Evolutionary conservation across 257 asterid genomes (phyloP).

Genomic region (Solanum lycopersicoides): DNA sequence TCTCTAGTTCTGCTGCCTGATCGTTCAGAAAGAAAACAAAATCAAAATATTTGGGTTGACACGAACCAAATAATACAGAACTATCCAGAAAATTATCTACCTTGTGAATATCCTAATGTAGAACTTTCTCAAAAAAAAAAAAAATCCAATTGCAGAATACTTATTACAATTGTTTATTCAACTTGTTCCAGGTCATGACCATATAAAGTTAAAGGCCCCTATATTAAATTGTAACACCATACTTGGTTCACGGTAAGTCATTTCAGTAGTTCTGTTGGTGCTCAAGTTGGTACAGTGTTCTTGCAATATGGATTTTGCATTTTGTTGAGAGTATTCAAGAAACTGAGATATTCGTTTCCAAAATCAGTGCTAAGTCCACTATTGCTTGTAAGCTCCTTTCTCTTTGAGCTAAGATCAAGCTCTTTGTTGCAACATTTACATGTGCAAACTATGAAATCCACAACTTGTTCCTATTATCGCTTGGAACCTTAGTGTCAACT

Average conservation of each 20-base stretch:
- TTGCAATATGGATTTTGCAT: neutral
- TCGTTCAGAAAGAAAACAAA: conserved; percentile 2
- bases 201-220: too few species aligned
- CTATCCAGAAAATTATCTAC: neutral
- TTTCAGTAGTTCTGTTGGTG: neutral
- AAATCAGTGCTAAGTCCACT: neutral
- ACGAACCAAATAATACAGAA: neutral
- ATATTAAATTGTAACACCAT: neutral
- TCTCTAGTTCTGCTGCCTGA: conserved; percentile 96
- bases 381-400: neutral
- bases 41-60: neutral
- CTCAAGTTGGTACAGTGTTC: neutral
- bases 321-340: neutral
- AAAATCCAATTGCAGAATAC: neutral
- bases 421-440: neutral
- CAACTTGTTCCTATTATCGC: neutral
- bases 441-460: neutral
- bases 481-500: neutral
- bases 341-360: neutral
- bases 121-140: too few species aligned
- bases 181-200: neutral
- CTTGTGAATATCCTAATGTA: neutral
- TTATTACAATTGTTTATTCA: neutral
- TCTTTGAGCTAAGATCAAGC: neutral
- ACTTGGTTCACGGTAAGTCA: neutral